Base-by-base conservation (phyloP, 2,329 filamentous ascomycete genomes). In the Emergomyces pasteurianus region DNA sequence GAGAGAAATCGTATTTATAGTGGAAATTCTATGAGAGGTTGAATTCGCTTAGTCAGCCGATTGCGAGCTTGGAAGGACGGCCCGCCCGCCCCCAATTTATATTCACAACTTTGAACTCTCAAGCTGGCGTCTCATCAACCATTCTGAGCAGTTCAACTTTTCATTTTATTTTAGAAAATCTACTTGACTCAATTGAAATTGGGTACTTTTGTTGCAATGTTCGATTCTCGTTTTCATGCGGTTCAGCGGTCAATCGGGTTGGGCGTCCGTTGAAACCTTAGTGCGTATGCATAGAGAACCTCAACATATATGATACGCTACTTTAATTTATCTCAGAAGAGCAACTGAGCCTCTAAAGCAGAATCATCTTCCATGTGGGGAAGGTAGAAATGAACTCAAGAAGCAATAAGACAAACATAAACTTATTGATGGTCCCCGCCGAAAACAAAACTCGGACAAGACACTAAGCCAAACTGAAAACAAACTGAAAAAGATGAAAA, bases 1-100 rank as follows among this genome's bases (percentile, higher is more conserved):
- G 53, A 36, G 62, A 65, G 63, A 65, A 65, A 64, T 59, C 60
- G 58, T 61, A 62, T 65, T 65, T 64, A 65, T 64, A 64, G 36
- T 59, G 31, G 63, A 59, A 63, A 65, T 58, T 61, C 58, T 60
- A 60, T 62, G 53, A 61, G 46, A 56, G 23, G 31, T 10, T 23
- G 18, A 26, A n/a, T n/a, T 16, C 47, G 61, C 63, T 65, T 63
- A 65, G 64, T 65, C 64, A 65, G 12, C 46, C 3, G 0, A 14
- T 5, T n/a, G 21, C 14, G n/a, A 8, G 18, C 6, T 9, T 18
- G 42, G 16, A 43, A n/a, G 14, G n/a, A n/a, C n/a, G n/a, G n/a
- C n/a, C n/a, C n/a, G n/a, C n/a, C n/a, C n/a, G 7, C 31, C 31
- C 31, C 31, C 31, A 3, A 31, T 31, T 31, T 3, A 3, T 31